These are phyloP conservation scores for Dendrobium chrysotoxum DNA, from an alignment of 106 monocot genomes.

Conservation along the genomic window DNA sequence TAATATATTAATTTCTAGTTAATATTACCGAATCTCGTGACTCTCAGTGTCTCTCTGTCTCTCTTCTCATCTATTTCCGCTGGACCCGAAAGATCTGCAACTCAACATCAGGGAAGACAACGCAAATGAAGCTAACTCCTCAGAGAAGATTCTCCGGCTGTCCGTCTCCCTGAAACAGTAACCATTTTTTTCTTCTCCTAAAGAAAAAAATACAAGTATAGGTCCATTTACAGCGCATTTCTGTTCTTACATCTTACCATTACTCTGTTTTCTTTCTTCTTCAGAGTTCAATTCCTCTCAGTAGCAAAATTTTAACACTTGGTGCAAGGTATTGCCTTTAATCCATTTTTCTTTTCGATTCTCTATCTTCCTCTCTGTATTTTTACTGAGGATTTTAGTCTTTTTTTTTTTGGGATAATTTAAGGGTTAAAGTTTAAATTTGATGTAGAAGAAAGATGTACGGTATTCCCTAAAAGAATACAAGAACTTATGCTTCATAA, in stretches of 20 bases:
- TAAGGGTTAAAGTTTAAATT: no score
- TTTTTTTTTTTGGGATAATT: no score
- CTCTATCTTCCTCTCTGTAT: no score
- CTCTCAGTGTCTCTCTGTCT: background rate
- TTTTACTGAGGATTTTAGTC: no score
- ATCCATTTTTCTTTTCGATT: no score
- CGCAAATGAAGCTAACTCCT: background rate
- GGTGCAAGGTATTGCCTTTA: no score
- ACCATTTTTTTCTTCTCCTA: background rate
- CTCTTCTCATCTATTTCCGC: background rate
- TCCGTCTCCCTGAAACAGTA: background rate
- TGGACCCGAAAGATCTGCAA: background rate
- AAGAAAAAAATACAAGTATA: background rate
- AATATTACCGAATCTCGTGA: no score
- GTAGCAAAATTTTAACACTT: background rate
- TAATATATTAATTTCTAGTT: no score
- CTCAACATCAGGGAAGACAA: background rate
- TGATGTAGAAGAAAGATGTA: no score
- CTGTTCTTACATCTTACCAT: background rate
- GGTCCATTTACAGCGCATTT: background rate
- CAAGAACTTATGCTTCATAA: no score
- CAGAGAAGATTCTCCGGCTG: background rate
- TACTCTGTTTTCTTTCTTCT: background rate
- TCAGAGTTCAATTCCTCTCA: background rate
- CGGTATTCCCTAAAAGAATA: no score